These are phyloP conservation scores for Logfia minima DNA, from an alignment of 129 eudicot species.

Conservation along the genomic window DNA sequence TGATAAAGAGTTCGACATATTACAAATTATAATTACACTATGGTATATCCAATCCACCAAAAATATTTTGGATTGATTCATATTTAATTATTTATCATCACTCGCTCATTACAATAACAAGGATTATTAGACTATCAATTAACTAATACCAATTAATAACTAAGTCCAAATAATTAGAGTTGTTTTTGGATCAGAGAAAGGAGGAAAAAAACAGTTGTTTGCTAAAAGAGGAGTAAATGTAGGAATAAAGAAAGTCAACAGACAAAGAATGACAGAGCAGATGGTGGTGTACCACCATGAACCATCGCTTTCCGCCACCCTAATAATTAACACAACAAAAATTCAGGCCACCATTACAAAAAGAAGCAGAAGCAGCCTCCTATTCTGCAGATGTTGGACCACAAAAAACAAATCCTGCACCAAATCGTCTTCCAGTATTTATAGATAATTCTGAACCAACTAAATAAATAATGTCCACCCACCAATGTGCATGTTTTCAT, in stretches of 20 bases:
- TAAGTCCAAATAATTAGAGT: no score
- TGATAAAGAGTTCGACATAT: no score
- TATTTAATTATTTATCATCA: no score
- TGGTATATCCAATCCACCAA: no score
- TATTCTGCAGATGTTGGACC: conserved; percentile 10
- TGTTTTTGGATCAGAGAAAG: no score
- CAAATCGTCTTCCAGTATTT: conserved; percentile 22
- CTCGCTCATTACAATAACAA: no score
- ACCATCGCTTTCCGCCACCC: conserved; percentile 35
- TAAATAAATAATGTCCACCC: conserved; percentile 7
- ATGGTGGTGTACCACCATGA: conserved; percentile 27
- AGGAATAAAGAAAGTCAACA: not conserved
- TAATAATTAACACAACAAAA: conserved; percentile 15
- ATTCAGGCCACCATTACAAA: conserved; percentile 26
- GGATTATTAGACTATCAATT: no score
- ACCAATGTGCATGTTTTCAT: not conserved
- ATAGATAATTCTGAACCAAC: not conserved
- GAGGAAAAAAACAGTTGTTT: not conserved
- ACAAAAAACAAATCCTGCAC: conserved; percentile 29
- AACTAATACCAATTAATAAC: no score
- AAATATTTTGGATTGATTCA: no score
- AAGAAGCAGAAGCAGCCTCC: not conserved
- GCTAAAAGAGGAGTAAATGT: not conserved
- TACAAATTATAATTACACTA: no score
- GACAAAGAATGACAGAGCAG: conserved; percentile 17